phyloP scores from a whole-genome alignment of 192 early-diverging fungal species.

The Coemansia sp. region DNA sequence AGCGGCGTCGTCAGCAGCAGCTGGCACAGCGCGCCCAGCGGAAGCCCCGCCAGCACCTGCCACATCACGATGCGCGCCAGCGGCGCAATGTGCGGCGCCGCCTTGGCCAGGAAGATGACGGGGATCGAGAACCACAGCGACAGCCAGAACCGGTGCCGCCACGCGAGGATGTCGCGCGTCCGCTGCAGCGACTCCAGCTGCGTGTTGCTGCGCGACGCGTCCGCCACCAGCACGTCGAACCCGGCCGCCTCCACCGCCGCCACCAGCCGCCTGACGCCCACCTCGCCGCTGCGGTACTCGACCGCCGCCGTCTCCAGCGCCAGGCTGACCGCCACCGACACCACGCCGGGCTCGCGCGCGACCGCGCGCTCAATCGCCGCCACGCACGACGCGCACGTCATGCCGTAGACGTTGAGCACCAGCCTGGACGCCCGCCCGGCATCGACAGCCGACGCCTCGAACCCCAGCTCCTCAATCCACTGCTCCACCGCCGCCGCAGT shows the following conservation, averaged over 20 bases:
- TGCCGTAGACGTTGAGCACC: constrained; percentile 89
- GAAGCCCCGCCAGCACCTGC: constrained; percentile 65
- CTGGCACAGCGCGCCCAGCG: constrained; percentile 66
- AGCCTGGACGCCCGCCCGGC: constrained; percentile 40
- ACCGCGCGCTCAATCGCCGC: constrained; percentile 71
- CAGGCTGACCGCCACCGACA: constrained; percentile 71
- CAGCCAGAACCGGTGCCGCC: constrained; percentile 67
- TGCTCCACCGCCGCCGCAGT: constrained; percentile 60
- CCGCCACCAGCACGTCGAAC: constrained; percentile 72
- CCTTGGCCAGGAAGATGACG: constrained; percentile 69
- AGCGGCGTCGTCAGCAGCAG: constrained; percentile 85
- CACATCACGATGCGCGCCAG: constrained; percentile 24
- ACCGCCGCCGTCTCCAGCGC: constrained; percentile 74
- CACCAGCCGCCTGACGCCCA: constrained; percentile 80
- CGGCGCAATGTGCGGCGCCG: constrained; percentile 39
- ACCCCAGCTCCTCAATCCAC: constrained; percentile 72
- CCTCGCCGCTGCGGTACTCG: constrained; percentile 63
- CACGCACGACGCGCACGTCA: constrained; percentile 85
- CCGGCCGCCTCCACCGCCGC: constrained; percentile 79
- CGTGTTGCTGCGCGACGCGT: constrained; percentile 63
- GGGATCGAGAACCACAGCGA: constrained; percentile 79
- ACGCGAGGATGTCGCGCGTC: constrained; percentile 82
- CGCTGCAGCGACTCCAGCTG: constrained; percentile 88
- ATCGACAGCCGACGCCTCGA: constrained; percentile 64
- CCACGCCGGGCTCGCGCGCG: constrained; percentile 49